phyloP scores from a whole-genome alignment of 352 stramenopile genomes.

The Pythium pyrilobum region DNA sequence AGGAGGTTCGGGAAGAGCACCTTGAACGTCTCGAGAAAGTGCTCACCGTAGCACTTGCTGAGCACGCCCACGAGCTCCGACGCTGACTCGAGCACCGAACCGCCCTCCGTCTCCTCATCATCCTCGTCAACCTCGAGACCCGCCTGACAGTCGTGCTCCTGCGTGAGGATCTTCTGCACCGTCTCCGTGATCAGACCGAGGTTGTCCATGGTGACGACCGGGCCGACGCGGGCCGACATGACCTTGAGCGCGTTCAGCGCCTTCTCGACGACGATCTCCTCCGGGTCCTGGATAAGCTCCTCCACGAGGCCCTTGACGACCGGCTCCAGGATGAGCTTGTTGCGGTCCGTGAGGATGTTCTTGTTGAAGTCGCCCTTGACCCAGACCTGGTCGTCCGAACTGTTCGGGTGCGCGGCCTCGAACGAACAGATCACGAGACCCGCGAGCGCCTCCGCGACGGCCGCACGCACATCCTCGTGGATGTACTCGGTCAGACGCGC shows the following conservation, averaged over 20 bases:
- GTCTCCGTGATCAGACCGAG: conserved; percentile 84
- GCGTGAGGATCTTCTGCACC: conserved; percentile 81
- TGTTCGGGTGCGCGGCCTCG: conserved; percentile 64
- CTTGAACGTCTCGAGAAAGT: conserved; percentile 89
- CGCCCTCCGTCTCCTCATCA: conserved; percentile 91
- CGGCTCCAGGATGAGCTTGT: conserved; percentile 62
- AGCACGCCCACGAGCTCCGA: conserved; percentile 93
- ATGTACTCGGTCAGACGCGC: conserved; percentile 82
- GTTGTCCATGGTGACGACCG: conserved; percentile 88
- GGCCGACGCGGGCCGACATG: conserved; percentile 92
- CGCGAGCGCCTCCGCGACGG: conserved; percentile 71
- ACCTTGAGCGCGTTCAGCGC: conserved; percentile 94
- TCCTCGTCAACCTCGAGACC: conserved; percentile 79
- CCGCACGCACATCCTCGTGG: conserved; percentile 79
- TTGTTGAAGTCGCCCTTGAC: conserved; percentile 80
- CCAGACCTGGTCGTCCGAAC: conserved; percentile 80
- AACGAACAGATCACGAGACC: conserved; percentile 85
- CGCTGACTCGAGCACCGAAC: conserved; percentile 90
- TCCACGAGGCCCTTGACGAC: conserved; percentile 77
- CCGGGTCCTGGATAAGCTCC: conserved; percentile 73
- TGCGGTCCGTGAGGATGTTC: conserved; percentile 73
- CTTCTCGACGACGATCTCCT: conserved; percentile 92
- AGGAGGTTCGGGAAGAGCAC: conserved; percentile 89
- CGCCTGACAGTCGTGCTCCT: conserved; percentile 90
- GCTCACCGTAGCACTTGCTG: conserved; percentile 91